Evolutionary conservation across 2,329 filamentous ascomycete species (phyloP), one percentile per base, ranked within the genome.

Genomic region (Calcarisporium arbuscula): DNA sequence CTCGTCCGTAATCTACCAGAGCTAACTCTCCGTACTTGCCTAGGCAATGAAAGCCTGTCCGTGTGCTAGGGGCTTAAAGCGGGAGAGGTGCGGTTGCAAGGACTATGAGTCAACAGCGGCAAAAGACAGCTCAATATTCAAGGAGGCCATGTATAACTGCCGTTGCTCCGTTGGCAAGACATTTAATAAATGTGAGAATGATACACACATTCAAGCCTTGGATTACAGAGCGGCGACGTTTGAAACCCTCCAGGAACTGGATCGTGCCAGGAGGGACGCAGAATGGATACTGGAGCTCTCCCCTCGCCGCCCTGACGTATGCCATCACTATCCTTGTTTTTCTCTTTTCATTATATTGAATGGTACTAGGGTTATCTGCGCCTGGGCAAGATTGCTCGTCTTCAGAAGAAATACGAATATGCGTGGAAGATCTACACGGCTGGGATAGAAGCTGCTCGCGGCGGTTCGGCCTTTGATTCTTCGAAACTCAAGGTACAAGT

Each of bases 221-320:
- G 62, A 65, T 43, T 61, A 63, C 35, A 52, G 62, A 5, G 60
- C 61, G 14, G 62, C 60, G 3, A 60, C 57, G 0, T 64, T 62
- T 35, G 60, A 65, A 37, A 54, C 54, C 16, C 45, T 65, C 23
- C 45, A 49, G 7, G 55, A 63, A 35, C 46, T 65, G 3, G 55
- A 52, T 5, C 55, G 57, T 17, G 64, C 64, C 11, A 53, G 48
- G 38, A 52, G 42, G 21, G 62, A 66, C 35, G 63, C 64, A 8
- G 58, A 62, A 44, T 66, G 63, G 61, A 56, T 67, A 16, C 41
- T 67, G 14, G 60, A 65, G 35, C 51, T 67, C 27, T 58, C 62
- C 6, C 64, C 64, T 16, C 49, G 53, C 22, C 46, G 58, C 2
- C 53, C 62, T 12, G 61, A 67, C 43, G 63, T 65, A 47, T 23